Conservation (phyloP, 1,284 basidiomycete genomes). For the Peniophora sp. region DNA sequence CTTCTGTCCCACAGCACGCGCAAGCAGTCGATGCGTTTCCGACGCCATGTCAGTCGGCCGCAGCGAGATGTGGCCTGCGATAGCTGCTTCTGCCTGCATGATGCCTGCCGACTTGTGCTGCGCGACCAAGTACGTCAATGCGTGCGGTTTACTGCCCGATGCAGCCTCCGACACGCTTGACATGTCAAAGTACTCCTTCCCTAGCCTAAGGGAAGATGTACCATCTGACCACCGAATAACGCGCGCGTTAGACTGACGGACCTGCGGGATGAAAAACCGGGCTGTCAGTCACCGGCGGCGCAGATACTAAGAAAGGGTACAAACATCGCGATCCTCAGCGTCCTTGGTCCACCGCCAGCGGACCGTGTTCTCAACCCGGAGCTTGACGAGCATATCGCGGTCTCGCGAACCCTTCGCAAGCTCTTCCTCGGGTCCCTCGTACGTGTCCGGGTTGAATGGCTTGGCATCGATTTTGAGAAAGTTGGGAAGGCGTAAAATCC, state of each 20-base stretch:
- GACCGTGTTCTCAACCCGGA: constrained; percentile 86
- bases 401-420: constrained; percentile 41
- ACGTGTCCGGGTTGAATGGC: constrained; percentile 76
- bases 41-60: constrained; percentile 87
- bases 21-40: constrained; percentile 83
- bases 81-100: constrained; percentile 75
- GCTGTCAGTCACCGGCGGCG: constrained; percentile 3
- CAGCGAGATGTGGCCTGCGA: constrained; percentile 79
- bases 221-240: constrained; percentile 92
- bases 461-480: constrained; percentile 78
- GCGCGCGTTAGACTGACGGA: constrained; percentile 79
- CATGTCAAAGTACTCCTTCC: constrained; percentile 88
- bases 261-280: constrained; percentile 27
- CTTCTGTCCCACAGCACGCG: constrained; percentile 79
- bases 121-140: constrained; percentile 81
- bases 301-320: constrained; percentile 19
- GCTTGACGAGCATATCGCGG: constrained; percentile 71
- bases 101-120: constrained; percentile 84
- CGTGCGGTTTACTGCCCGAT: constrained; percentile 46
- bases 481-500: constrained; percentile 79
- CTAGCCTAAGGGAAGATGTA: constrained; percentile 76
- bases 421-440: constrained; percentile 73
- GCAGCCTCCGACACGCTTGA: constrained; percentile 69
- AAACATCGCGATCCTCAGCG: constrained; percentile 59
- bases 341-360: constrained; percentile 86